A percentile compares a stretch with the other conserved stretches of the same genome.
Conservation (phyloP, 169 alveolate species). For the Cryptosporidium baileyi region DNA sequence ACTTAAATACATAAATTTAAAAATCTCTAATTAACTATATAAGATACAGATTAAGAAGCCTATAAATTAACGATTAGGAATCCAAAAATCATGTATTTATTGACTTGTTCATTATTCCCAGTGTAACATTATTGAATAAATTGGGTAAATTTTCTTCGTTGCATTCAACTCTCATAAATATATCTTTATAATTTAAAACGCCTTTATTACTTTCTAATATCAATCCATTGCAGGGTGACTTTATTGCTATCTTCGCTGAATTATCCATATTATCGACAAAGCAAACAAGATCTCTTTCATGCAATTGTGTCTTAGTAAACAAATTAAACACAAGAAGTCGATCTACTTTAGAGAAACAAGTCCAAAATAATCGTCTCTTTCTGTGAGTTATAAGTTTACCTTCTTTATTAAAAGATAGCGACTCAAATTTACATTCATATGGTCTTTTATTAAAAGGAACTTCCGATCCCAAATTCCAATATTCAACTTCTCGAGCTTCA, state of each 20-base stretch:
- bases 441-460: conserved; percentile 53
- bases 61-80: no score
- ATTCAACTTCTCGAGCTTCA: not conserved
- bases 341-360: conserved; percentile 43
- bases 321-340: conserved; percentile 16
- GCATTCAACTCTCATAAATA: conserved; percentile 42
- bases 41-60: no score
- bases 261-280: not conserved
- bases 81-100: no score
- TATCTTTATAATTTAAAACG: not conserved
- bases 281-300: not conserved
- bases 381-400: conserved; percentile 18
- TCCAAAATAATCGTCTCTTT: conserved; percentile 29
- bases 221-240: conserved; percentile 52
- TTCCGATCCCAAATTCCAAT: conserved; percentile 11
- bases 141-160: conserved; percentile 28
- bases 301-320: not conserved
- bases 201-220: conserved; percentile 7
- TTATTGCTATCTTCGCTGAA: not conserved
- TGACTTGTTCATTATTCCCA: no score
- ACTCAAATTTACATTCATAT: conserved; percentile 61
- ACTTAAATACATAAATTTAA: no score
- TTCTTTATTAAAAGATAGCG: conserved; percentile 12
- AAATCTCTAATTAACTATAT: no score
- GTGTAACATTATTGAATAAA: not conserved